Evolutionary conservation across 2,329 filamentous ascomycete species (phyloP).

Genomic region (Colletotrichum ledebouriae): DNA sequence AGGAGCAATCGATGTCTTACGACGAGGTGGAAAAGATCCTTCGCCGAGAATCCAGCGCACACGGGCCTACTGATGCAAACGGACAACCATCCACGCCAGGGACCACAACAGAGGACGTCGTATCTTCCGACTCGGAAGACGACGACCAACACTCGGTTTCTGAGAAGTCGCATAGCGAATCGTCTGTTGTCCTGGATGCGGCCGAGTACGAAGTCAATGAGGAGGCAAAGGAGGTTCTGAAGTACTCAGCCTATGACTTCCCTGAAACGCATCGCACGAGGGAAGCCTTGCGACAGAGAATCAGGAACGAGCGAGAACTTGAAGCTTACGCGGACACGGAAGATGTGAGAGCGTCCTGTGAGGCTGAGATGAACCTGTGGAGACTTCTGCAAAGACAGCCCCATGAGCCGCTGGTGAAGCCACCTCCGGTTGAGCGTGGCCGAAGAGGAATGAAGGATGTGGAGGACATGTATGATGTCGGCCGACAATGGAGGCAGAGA

Average conservation of each 20-base stretch:
- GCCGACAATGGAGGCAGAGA: slow-evolving; percentile 56
- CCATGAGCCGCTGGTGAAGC: slow-evolving; percentile 51
- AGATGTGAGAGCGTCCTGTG: slow-evolving; percentile 56
- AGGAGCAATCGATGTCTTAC: slow-evolving; percentile 54
- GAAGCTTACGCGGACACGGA: slow-evolving; percentile 59
- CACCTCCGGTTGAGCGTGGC: slow-evolving; percentile 48
- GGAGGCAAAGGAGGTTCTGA: slow-evolving; percentile 59
- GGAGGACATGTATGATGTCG: slow-evolving; percentile 53
- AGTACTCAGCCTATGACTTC: slow-evolving; percentile 57
- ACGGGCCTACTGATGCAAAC: neutral
- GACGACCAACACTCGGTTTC: slow-evolving; percentile 3
- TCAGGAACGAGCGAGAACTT: slow-evolving; percentile 57
- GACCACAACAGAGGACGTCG: slow-evolving; percentile 8
- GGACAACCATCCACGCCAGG: slow-evolving; percentile 5
- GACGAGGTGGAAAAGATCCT: slow-evolving; percentile 60
- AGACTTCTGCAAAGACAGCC: slow-evolving; percentile 56
- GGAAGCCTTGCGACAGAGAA: slow-evolving; percentile 53
- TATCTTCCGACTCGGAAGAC: slow-evolving; percentile 12
- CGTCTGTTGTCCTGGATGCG: slow-evolving; percentile 5
- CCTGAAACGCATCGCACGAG: slow-evolving; percentile 54
- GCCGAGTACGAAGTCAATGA: slow-evolving; percentile 49
- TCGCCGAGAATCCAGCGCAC: slow-evolving; percentile 32
- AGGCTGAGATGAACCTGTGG: slow-evolving; percentile 63
- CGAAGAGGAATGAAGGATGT: slow-evolving; percentile 50
- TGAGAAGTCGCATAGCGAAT: slow-evolving; percentile 5